Evolutionary conservation across 306 rosid species (phyloP).

Genomic region (Acacia crassicarpa): DNA sequence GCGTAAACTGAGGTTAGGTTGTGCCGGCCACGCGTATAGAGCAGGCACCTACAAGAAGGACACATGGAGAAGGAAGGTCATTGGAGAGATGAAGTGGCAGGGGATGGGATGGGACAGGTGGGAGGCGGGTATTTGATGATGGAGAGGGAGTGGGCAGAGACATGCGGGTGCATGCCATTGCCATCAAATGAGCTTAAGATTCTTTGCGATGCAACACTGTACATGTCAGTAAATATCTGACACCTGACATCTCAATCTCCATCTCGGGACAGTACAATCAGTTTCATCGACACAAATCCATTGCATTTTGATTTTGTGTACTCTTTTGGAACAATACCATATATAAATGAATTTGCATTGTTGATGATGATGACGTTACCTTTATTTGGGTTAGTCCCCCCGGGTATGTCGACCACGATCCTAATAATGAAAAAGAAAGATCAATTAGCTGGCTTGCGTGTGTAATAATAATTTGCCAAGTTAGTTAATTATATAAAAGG

Average conservation of each 20-base stretch:
- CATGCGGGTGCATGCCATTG: slow-evolving; percentile 33
- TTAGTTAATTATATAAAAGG: not conserved
- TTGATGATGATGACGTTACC: slow-evolving; percentile 35
- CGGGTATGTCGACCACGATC: slow-evolving; percentile 83
- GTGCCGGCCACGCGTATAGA: not conserved
- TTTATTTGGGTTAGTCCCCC: slow-evolving; percentile 61
- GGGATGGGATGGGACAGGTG: slow-evolving; percentile 32
- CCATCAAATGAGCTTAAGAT: slow-evolving; percentile 3
- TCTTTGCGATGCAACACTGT: not conserved
- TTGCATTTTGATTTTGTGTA: not conserved
- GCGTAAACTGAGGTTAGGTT: not conserved
- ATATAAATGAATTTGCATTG: not conserved
- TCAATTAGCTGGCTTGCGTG: too few species aligned
- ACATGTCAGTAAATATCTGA: not conserved
- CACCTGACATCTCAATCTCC: not conserved
- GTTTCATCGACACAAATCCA: not conserved
- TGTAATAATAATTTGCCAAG: not conserved
- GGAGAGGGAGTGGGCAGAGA: slow-evolving; percentile 4
- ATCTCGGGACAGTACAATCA: not conserved
- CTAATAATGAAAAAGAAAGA: slow-evolving; percentile 22
- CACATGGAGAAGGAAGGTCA: slow-evolving; percentile 24
- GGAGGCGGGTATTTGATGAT: slow-evolving; percentile 15
- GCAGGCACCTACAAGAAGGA: slow-evolving; percentile 1
- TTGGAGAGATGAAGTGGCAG: not conserved
- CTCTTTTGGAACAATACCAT: not conserved